Evolutionary conservation across 2,329 filamentous ascomycete species (phyloP), one percentile per base, ranked within the genome.

Genomic region (Fusarium metavorans): DNA sequence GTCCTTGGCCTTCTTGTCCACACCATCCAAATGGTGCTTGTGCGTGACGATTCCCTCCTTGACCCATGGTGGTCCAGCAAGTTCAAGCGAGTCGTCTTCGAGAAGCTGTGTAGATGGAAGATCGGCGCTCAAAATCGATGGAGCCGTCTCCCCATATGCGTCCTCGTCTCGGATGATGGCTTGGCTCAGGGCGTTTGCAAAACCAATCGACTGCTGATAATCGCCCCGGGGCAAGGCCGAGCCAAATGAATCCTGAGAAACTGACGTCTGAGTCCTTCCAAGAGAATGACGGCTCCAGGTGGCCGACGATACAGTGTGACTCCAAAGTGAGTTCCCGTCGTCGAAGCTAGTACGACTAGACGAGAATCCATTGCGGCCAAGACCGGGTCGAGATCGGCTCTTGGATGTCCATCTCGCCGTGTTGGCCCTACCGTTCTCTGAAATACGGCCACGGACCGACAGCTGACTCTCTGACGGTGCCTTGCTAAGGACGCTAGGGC

Each of bases 11-110:
- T 95, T 94, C 85, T 97, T 98, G 76, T 97, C 95, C 39, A 95
- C 88, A 6, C 94, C 92, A 81, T 98, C 96, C 5, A 98, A 88
- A 80, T 98, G 96, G 82, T 98, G 96, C 83, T 98, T 98, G 85
- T 99, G 96, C 76, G 96, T 96, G 23, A 98, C 87, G 77, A 97
- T 94, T 72, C 97, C 97, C 83, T 99, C 97, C 84, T 99, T 99
- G 32, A 97, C 93, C 97, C 97, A 99, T 0, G 97, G 97, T n/a
- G 97, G 94, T 27, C 97, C 97, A 13, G 93, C 92, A 43, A 99
- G 91, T 80, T 97, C 95, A 14, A 99, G 88, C 0, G 93, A 95
- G 79, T 99, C 97, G 79, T 98, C 97, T 78, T 98, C 96, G 0
- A 98, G 90, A 11, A 98, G 85, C 30, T 93, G 91, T 6, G 89